phyloP scores from a whole-genome alignment of 2,329 filamentous ascomycete genomes.

The Trichoderma sp. region DNA sequence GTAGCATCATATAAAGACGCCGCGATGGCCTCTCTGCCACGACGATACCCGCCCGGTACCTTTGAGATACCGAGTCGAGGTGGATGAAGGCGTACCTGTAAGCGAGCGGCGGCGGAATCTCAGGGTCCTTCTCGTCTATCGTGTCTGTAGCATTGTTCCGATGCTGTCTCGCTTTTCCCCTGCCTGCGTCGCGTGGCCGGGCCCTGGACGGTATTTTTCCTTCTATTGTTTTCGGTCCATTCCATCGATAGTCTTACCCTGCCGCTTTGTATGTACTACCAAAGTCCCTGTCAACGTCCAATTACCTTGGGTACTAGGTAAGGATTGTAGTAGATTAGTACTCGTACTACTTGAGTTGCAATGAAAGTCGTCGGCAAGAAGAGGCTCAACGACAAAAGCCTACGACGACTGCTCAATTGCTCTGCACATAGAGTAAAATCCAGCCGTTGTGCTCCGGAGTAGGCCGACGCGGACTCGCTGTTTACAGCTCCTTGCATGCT shows the following conservation, averaged over 20 bases:
- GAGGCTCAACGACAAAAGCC: not conserved
- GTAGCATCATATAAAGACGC: not conserved
- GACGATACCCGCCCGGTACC: not conserved
- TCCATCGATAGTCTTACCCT: not conserved
- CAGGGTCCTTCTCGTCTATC: constrained; percentile 16
- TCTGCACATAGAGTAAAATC: not conserved
- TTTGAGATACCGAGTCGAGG: not conserved
- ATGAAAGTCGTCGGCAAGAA: not conserved
- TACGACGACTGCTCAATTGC: not conserved
- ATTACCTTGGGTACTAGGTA: not conserved
- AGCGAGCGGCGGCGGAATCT: constrained; percentile 11
- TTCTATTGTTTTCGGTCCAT: not conserved
- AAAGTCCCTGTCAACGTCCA: not conserved
- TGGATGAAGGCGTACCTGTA: not conserved
- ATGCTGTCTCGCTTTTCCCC: constrained; percentile 14
- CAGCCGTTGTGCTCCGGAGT: not conserved
- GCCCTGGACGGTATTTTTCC: not conserved
- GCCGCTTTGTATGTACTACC: not conserved
- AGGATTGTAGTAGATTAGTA: not conserved
- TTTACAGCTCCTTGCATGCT: not conserved
- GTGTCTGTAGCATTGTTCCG: constrained; percentile 9
- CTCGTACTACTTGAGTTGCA: not conserved
- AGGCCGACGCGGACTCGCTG: not conserved
- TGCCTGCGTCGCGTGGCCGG: constrained; percentile 8
- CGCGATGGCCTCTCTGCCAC: not conserved